phyloP scores from a whole-genome alignment of 163 green algal genomes.

The Scenedesmus sp. region DNA sequence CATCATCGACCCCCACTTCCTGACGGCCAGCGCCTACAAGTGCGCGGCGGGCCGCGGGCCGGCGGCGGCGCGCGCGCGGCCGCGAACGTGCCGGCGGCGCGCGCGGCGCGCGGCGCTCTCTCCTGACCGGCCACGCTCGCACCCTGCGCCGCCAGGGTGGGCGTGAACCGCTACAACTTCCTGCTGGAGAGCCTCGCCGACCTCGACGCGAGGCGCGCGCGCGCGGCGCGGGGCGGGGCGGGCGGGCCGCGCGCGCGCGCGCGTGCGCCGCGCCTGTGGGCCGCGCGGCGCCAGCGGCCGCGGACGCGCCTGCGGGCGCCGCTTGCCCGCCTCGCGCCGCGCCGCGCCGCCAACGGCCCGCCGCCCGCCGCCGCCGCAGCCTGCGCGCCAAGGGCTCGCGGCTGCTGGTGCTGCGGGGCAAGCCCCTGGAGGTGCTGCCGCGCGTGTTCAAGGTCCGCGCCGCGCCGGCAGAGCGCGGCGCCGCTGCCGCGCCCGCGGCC shows the following conservation, averaged over 20 bases:
- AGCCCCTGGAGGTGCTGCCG: conserved; percentile 78
- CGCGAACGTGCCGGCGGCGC: no score
- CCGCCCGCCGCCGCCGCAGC: conserved; percentile 42
- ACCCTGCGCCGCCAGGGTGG: conserved; percentile 73
- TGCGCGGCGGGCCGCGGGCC: no score
- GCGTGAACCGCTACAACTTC: conserved; percentile 92
- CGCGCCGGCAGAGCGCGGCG: not conserved
- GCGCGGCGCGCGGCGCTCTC: no score
- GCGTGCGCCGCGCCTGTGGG: no score
- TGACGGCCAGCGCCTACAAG: conserved; percentile 51
- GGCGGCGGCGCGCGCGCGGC: no score
- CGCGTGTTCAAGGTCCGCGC: conserved; percentile 60
- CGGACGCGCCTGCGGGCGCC: not conserved
- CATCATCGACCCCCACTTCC: conserved; percentile 89
- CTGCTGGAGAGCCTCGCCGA: conserved; percentile 90
- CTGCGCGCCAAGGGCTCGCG: conserved; percentile 65
- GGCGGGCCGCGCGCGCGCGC: no score
- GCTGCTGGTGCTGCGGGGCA: conserved; percentile 86
- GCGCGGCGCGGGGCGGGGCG: no score
- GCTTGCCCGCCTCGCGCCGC: not conserved
- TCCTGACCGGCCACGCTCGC: no score
- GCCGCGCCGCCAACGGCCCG: not conserved
- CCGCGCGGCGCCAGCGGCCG: no score
- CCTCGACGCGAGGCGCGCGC: conserved; percentile 81
- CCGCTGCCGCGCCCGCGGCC: not conserved